A percentile compares a stretch with the other conserved stretches of the same genome.
Conservation (phyloP, 164 flowering plant species). For the Macadamia integrifolia region DNA sequence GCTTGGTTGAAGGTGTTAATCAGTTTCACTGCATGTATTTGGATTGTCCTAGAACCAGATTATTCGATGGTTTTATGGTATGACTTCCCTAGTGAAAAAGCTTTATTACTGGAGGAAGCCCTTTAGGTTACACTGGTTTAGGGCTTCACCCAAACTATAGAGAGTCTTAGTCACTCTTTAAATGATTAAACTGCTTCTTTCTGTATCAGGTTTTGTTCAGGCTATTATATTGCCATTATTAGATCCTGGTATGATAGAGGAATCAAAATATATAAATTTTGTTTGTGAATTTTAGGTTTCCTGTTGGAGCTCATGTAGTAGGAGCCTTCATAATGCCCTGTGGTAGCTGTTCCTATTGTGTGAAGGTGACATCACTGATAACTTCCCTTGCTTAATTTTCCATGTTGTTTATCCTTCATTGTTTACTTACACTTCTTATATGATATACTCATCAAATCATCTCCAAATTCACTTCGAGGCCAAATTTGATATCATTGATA, state of each 20-base stretch:
- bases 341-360: slow-evolving; percentile 82
- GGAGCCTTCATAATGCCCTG: slow-evolving; percentile 99
- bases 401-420: background rate
- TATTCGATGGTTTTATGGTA: too few species aligned
- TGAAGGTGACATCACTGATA: slow-evolving; percentile 45
- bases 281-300: slow-evolving; percentile 46
- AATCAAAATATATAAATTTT: background rate
- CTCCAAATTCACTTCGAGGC: background rate
- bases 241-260: background rate
- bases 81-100: too few species aligned
- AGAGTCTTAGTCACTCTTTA: background rate
- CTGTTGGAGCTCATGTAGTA: slow-evolving; percentile 84
- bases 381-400: background rate
- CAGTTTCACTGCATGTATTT: too few species aligned
- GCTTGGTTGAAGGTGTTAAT: too few species aligned
- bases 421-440: slow-evolving; percentile 3
- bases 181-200: background rate
- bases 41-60: too few species aligned
- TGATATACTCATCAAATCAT: background rate
- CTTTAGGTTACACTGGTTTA: too few species aligned
- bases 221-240: background rate
- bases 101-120: too few species aligned
- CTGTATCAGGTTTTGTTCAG: too few species aligned
- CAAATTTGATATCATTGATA: slow-evolving; percentile 1
- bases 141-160: too few species aligned